These are phyloP conservation scores for Deinandra increscens DNA, from an alignment of 129 eudicot genomes.

Conservation along the genomic window DNA sequence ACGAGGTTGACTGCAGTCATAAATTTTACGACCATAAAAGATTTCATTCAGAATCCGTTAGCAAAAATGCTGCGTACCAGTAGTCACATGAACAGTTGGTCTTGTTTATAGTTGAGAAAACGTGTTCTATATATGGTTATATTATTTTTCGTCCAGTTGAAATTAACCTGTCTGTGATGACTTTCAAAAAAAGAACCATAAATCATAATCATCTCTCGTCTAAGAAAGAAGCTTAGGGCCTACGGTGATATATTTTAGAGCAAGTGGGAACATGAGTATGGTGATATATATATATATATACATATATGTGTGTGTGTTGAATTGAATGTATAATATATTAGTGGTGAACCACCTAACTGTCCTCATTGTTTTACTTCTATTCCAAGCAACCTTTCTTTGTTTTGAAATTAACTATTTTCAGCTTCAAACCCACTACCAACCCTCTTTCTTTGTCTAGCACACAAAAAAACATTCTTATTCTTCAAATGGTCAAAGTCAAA, in stretches of 20 bases:
- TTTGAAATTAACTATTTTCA: conserved; percentile 25
- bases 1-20: too few species aligned
- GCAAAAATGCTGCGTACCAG: too few species aligned
- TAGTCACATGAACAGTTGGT: conserved; percentile 20
- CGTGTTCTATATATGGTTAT: conserved; percentile 13
- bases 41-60: too few species aligned
- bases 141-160: conserved; percentile 8
- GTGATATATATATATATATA: not conserved
- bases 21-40: too few species aligned
- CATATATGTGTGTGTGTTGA: not conserved
- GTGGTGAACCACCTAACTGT: conserved; percentile 45
- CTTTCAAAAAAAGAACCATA: conserved; percentile 25
- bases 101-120: conserved; percentile 3
- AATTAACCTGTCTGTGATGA: conserved; percentile 5
- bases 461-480: not conserved
- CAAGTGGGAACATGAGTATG: conserved; percentile 31
- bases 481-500: conserved; percentile 5
- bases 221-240: too few species aligned
- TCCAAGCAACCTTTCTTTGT: conserved; percentile 33
- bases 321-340: conserved; percentile 19
- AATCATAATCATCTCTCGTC: too few species aligned
- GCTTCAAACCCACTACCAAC: conserved; percentile 27
- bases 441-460: conserved; percentile 15
- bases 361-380: conserved; percentile 22
- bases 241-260: too few species aligned